Conservation (phyloP, 1,284 basidiomycete species). For the Pseudozyma thailandica region DNA sequence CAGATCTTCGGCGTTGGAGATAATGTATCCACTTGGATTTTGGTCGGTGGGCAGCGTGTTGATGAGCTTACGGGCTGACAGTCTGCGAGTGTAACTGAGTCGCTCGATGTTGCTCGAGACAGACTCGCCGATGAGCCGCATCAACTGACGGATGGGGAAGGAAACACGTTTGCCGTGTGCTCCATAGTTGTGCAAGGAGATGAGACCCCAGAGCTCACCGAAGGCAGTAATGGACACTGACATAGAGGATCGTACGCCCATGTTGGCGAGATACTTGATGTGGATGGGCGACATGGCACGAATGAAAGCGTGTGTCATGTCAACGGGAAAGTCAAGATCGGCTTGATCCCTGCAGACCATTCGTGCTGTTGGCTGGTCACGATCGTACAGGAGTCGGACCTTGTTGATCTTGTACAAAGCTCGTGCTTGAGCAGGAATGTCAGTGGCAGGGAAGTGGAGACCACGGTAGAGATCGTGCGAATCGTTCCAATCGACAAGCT, state of each 20-base stretch:
- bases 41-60: conserved; percentile 79
- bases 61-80: conserved; percentile 83
- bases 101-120: conserved; percentile 86
- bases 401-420: conserved; percentile 77
- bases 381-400: conserved; percentile 83
- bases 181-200: conserved; percentile 86
- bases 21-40: conserved; percentile 84
- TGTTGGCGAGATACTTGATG: conserved; percentile 74
- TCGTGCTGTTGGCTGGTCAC: conserved; percentile 80
- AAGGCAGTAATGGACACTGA: conserved; percentile 82
- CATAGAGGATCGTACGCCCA: conserved; percentile 67
- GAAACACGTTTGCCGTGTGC: conserved; percentile 82
- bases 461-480: conserved; percentile 83
- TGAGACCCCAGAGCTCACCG: conserved; percentile 83
- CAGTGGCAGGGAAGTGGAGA: conserved; percentile 75
- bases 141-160: conserved; percentile 79
- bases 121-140: conserved; percentile 80
- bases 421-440: conserved; percentile 74
- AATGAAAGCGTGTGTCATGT: conserved; percentile 88
- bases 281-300: conserved; percentile 92
- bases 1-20: conserved; percentile 85
- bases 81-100: conserved; percentile 80
- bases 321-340: conserved; percentile 79
- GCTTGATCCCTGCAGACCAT: conserved; percentile 77
- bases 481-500: conserved; percentile 83